Percentiles rank a stretch among this genome's conserved stretches.
Conservation (phyloP, 2,329 filamentous ascomycete genomes). For the Sclerotinia sclerotiorum region DNA sequence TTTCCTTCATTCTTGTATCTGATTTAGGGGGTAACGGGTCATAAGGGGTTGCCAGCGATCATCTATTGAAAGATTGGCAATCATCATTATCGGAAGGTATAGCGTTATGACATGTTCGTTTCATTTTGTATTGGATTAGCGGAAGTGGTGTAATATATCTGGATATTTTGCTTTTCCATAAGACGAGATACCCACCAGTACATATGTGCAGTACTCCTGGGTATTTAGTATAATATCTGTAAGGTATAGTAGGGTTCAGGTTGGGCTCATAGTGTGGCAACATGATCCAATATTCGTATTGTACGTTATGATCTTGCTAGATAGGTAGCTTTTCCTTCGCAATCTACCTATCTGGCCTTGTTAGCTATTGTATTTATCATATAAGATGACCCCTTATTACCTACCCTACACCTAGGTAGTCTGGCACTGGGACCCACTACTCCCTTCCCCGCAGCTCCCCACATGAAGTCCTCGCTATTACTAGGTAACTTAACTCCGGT, state of each 20-base stretch:
- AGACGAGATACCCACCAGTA: neutral
- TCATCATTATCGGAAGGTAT: neutral
- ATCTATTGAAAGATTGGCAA: neutral
- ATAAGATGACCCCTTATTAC: no score
- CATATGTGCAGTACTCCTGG: neutral
- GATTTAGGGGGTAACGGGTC: neutral
- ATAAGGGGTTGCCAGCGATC: neutral
- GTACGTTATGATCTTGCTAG: no score
- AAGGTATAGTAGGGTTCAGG: neutral
- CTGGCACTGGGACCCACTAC: no score
- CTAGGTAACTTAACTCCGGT: no score
- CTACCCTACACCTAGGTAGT: no score
- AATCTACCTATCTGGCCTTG: no score
- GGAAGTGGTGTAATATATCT: neutral
- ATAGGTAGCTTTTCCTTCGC: no score
- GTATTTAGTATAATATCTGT: neutral
- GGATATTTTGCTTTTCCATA: neutral
- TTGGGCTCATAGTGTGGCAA: neutral
- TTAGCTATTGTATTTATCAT: no score
- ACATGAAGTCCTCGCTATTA: no score
- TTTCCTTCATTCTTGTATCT: neutral
- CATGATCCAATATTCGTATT: no score
- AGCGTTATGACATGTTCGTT: neutral
- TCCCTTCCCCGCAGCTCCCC: no score
- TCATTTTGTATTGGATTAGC: neutral